Evolutionary conservation across 1,284 basidiomycete genomes (phyloP).

Genomic region (Ganoderma boninense): DNA sequence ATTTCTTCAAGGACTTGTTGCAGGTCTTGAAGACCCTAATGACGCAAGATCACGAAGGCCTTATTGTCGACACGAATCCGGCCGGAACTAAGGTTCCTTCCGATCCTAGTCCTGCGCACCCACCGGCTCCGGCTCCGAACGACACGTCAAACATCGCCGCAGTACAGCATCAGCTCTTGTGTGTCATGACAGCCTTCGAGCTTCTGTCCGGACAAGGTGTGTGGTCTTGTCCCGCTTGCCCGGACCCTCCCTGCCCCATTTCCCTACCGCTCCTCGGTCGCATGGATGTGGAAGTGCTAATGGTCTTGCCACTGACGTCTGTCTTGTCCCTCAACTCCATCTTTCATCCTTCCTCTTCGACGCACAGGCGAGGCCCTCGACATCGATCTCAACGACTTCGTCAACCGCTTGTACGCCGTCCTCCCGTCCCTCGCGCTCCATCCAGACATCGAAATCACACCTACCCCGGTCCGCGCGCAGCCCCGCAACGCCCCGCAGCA

Average conservation of each 20-base stretch:
- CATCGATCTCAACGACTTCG: slow-evolving; percentile 93
- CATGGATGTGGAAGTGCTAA: neutral
- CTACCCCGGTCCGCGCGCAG: slow-evolving; percentile 37
- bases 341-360: neutral
- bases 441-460: slow-evolving; percentile 56
- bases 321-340: neutral
- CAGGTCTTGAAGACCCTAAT: slow-evolving; percentile 87
- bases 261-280: neutral
- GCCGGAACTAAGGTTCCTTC: slow-evolving; percentile 9
- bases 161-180: slow-evolving; percentile 78
- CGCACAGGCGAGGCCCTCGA: slow-evolving; percentile 89
- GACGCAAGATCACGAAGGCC: slow-evolving; percentile 48
- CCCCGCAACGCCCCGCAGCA: slow-evolving; percentile 28
- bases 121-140: slow-evolving; percentile 46
- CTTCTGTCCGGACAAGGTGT: slow-evolving; percentile 94
- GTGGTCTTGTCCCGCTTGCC: slow-evolving; percentile 13
- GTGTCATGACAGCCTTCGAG: slow-evolving; percentile 96
- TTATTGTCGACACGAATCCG: slow-evolving; percentile 41
- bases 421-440: slow-evolving; percentile 68
- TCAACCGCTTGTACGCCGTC: slow-evolving; percentile 78
- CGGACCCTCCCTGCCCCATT: slow-evolving; percentile 7
- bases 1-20: slow-evolving; percentile 98
- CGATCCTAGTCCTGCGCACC: slow-evolving; percentile 1
- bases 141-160: slow-evolving; percentile 38
- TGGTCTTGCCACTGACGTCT: neutral